Evolutionary conservation across 2,329 filamentous ascomycete species (phyloP).

Genomic region (Pseudogymnoascus sp.): DNA sequence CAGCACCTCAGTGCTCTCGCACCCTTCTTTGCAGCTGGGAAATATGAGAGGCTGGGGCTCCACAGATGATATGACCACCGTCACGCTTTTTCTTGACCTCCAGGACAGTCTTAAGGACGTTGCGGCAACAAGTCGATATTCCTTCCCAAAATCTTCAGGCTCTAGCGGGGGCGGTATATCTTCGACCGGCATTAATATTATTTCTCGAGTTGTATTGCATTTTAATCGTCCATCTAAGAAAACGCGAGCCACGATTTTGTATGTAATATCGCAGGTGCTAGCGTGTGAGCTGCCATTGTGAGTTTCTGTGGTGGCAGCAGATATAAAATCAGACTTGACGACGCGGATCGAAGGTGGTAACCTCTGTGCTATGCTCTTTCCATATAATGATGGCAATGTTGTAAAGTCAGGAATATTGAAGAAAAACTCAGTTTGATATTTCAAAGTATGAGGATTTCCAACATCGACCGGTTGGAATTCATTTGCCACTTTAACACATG

Average conservation of each 20-base stretch:
- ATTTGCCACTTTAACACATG: constrained; percentile 2
- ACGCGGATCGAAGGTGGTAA: constrained; percentile 8
- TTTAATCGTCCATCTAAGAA: neutral
- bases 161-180: constrained; percentile 6
- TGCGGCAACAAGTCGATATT: constrained; percentile 4
- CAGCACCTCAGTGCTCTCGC: constrained; percentile 5
- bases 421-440: constrained; percentile 1
- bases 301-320: neutral
- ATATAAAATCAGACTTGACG: neutral
- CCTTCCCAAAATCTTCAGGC: constrained; percentile 5
- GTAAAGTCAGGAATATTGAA: constrained; percentile 7
- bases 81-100: neutral
- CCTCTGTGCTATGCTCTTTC: neutral
- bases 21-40: neutral
- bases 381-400: neutral
- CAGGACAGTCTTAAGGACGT: neutral
- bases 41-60: constrained; percentile 1
- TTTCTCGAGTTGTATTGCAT: neutral
- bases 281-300: neutral
- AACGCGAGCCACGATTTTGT: neutral
- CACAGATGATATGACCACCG: neutral
- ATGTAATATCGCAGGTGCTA: neutral
- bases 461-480: neutral
- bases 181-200: constrained; percentile 7
- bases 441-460: neutral